A percentile compares a stretch with the other conserved stretches of the same genome.
These are phyloP conservation scores for Sclerotinia spermophila DNA, from an alignment of 2,329 filamentous ascomycete species.

Conservation along the genomic window DNA sequence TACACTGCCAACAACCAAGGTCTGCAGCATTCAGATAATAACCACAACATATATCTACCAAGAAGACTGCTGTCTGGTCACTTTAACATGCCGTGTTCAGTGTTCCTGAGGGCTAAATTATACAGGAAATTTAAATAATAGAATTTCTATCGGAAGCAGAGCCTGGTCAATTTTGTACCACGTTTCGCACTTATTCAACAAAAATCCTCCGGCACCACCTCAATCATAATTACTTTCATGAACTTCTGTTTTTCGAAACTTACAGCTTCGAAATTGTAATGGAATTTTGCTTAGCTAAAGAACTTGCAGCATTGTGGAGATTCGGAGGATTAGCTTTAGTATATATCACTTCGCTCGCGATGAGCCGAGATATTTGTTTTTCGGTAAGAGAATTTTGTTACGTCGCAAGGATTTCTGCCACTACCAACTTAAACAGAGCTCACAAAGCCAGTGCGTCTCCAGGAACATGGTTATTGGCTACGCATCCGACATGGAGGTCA, in stretches of 20 bases:
- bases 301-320: background rate
- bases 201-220: constrained; percentile 10
- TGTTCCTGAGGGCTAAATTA: background rate
- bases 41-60: constrained; percentile 11
- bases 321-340: background rate
- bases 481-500: background rate
- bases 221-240: background rate
- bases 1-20: constrained; percentile 5
- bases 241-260: background rate
- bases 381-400: constrained; percentile 1
- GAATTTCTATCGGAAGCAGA: constrained; percentile 2
- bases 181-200: background rate
- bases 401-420: background rate
- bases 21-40: background rate
- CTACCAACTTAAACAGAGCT: background rate
- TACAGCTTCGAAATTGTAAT: background rate
- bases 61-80: background rate
- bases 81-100: constrained; percentile 6
- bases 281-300: background rate
- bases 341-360: constrained; percentile 2
- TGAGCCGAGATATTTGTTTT: background rate
- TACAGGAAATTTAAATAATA: background rate
- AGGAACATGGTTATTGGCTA: constrained; percentile 10
- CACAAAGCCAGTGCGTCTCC: background rate
- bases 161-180: constrained; percentile 1